Evolutionary conservation across 768 basidiomycete species (phyloP).

Genomic region (Phylloporus scabripes): DNA sequence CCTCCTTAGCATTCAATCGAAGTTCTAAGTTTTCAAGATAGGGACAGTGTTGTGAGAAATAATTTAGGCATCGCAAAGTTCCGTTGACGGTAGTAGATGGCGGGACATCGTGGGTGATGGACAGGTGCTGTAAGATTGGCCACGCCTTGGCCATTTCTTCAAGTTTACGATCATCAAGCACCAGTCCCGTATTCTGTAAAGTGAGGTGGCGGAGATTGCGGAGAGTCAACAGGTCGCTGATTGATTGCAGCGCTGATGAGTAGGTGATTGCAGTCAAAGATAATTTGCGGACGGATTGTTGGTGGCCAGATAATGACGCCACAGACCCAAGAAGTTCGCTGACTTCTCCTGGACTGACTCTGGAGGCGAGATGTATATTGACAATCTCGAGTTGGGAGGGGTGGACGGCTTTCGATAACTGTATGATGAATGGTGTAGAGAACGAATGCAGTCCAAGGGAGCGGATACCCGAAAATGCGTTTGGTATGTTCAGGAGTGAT

Average conservation of each 20-base stretch:
- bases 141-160: conserved; percentile 5
- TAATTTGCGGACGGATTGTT: background rate
- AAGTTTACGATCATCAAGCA: background rate
- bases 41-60: conserved; percentile 14
- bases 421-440: background rate
- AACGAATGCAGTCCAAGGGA: background rate
- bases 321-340: background rate
- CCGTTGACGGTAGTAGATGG: background rate
- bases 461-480: background rate
- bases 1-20: conserved; percentile 16
- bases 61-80: background rate
- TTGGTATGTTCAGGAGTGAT: background rate
- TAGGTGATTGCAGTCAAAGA: background rate
- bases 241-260: background rate
- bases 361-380: background rate
- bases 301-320: background rate
- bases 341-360: background rate
- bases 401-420: background rate
- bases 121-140: conserved; percentile 16
- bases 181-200: background rate
- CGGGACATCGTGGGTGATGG: conserved; percentile 10
- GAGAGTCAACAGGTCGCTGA: background rate
- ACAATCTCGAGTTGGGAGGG: background rate
- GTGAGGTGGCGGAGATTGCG: background rate
- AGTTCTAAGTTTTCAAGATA: conserved; percentile 13